phyloP scores from a whole-genome alignment of 495 filamentous ascomycete genomes.

The Tetracladium setigerum region DNA sequence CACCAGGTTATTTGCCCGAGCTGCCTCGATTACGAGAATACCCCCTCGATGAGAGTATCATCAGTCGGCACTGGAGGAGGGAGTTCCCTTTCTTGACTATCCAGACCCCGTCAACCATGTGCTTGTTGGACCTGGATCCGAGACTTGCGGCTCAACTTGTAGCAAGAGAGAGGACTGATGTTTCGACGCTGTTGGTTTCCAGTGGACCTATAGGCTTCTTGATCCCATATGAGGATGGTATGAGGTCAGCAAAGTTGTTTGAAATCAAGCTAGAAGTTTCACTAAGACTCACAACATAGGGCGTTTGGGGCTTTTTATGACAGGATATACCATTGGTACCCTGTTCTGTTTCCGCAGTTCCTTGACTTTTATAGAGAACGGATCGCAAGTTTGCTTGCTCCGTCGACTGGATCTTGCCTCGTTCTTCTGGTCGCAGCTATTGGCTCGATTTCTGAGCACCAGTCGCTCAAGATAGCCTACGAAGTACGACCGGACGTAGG shows the following conservation, averaged over 20 bases:
- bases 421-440: constrained; percentile 10
- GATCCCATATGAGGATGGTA: constrained; percentile 6
- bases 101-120: constrained; percentile 12
- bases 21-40: constrained; percentile 7
- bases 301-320: constrained; percentile 5
- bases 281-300: background rate
- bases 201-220: background rate
- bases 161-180: constrained; percentile 1
- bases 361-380: constrained; percentile 2
- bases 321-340: constrained; percentile 10
- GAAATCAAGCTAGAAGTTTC: background rate
- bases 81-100: constrained; percentile 15
- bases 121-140: constrained; percentile 5
- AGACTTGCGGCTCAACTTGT: constrained; percentile 11
- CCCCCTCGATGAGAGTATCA: constrained; percentile 10
- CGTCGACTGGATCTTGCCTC: constrained; percentile 4
- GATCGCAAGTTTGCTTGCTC: background rate
- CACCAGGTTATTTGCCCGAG: background rate
- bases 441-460: constrained; percentile 4
- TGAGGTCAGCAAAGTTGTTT: background rate
- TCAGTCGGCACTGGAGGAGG: constrained; percentile 10
- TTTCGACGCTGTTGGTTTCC: background rate
- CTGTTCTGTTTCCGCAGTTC: background rate
- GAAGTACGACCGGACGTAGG: constrained; percentile 3
- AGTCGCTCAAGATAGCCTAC: background rate